Conservation (phyloP, 768 basidiomycete species). For the Termitomyces sp. region DNA sequence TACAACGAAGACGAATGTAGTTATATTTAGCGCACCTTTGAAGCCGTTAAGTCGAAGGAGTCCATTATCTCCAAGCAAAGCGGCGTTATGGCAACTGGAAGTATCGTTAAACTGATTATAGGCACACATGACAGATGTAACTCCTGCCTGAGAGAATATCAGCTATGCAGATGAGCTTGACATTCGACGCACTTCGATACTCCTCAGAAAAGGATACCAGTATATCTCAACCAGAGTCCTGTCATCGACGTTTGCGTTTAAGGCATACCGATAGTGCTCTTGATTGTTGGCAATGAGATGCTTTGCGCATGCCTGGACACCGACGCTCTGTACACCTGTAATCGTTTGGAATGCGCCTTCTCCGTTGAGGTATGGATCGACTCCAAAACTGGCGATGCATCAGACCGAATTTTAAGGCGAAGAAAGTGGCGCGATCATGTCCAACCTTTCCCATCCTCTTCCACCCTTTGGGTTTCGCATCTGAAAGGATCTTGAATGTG, state of each 20-base stretch:
- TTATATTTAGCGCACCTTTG: constrained; percentile 27
- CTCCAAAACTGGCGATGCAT: constrained; percentile 36
- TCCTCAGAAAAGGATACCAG: constrained; percentile 46
- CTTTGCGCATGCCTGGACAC: constrained; percentile 59
- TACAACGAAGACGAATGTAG: no score
- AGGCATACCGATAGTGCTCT: constrained; percentile 48
- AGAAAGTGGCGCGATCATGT: not conserved
- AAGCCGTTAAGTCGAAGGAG: constrained; percentile 38
- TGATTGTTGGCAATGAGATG: constrained; percentile 50
- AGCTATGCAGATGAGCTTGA: not conserved
- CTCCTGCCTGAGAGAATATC: constrained; percentile 36
- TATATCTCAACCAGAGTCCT: constrained; percentile 53
- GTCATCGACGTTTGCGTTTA: constrained; percentile 49
- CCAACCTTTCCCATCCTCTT: constrained; percentile 45
- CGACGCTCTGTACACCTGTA: constrained; percentile 54
- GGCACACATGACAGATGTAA: constrained; percentile 48
- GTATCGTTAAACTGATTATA: constrained; percentile 57
- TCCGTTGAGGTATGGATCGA: constrained; percentile 63
- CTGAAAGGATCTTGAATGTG: constrained; percentile 17
- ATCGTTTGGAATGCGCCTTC: constrained; percentile 60
- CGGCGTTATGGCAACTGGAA: constrained; percentile 61
- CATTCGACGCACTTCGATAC: constrained; percentile 37
- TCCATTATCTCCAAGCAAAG: constrained; percentile 39
- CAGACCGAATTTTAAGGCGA: not conserved
- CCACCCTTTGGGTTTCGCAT: constrained; percentile 51